Conservation (phyloP, 257 asterid species). For the Solanum verrucosum region DNA sequence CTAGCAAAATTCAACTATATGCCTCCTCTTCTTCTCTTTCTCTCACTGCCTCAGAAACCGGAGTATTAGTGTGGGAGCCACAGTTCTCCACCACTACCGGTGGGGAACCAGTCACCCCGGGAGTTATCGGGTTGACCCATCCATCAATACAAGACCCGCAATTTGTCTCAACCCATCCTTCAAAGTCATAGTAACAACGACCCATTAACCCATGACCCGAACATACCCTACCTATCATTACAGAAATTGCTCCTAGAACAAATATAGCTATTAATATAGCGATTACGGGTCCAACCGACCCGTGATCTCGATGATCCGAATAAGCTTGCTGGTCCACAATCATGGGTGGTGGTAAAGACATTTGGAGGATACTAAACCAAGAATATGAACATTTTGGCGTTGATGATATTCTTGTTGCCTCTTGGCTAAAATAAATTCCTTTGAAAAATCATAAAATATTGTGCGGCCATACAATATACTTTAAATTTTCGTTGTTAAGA, state of each 20-base stretch:
- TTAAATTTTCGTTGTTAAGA: no score
- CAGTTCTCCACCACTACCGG: constrained; percentile 10
- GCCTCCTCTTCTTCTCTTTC: not conserved
- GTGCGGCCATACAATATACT: no score
- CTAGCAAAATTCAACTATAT: no score
- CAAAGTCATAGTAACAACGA: constrained; percentile 51
- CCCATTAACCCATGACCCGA: constrained; percentile 25
- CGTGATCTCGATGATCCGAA: constrained; percentile 39
- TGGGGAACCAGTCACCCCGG: constrained; percentile 14
- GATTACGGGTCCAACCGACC: constrained; percentile 67
- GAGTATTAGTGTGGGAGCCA: not conserved
- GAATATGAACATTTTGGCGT: not conserved
- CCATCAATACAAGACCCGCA: constrained; percentile 79
- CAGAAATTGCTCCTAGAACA: constrained; percentile 52
- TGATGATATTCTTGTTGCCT: not conserved
- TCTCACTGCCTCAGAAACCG: not conserved
- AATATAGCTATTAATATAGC: constrained; percentile 64
- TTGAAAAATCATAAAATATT: no score
- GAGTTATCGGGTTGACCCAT: constrained; percentile 36
- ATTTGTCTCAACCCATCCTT: constrained; percentile 72
- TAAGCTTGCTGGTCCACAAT: constrained; percentile 40
- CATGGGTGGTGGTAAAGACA: constrained; percentile 57
- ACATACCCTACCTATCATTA: constrained; percentile 71
- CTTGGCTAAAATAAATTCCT: not conserved
- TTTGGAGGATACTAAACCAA: not conserved